Percentiles rank a stretch among this genome's conserved stretches.
These are phyloP conservation scores for Euphorbia pulcherrima DNA, from an alignment of 345 rosid genomes.

Conservation along the genomic window DNA sequence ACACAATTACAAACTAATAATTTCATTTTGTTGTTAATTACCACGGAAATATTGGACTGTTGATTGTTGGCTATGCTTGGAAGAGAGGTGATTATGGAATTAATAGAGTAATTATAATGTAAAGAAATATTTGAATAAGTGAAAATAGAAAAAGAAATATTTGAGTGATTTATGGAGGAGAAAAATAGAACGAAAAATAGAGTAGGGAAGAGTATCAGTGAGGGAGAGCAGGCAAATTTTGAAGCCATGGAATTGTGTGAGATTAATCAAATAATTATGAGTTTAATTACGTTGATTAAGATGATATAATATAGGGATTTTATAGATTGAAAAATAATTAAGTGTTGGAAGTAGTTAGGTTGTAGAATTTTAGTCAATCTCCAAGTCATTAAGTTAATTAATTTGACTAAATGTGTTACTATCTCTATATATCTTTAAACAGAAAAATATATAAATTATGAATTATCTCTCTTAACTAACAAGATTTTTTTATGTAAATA, in stretches of 20 bases:
- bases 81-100: background rate
- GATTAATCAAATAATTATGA: background rate
- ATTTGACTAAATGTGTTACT: background rate
- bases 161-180: conserved; percentile 27
- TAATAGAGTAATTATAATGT: background rate
- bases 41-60: background rate
- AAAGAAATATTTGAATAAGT: background rate
- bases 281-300: no score
- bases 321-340: background rate
- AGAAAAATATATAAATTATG: no score
- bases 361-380: background rate
- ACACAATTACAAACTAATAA: background rate
- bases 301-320: background rate
- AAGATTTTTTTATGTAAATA: no score
- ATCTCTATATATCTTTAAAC: no score
- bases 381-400: background rate
- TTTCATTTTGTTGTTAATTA: background rate
- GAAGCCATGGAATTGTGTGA: conserved; percentile 35
- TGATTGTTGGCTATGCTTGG: background rate
- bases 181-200: conserved; percentile 41
- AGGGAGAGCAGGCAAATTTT: conserved; percentile 34
- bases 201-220: conserved; percentile 36
- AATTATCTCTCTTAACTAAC: no score
- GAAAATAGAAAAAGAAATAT: conserved; percentile 12
- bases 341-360: background rate